Base-by-base conservation (phyloP, 345 rosid species). In the Boechera divaricarpa region DNA sequence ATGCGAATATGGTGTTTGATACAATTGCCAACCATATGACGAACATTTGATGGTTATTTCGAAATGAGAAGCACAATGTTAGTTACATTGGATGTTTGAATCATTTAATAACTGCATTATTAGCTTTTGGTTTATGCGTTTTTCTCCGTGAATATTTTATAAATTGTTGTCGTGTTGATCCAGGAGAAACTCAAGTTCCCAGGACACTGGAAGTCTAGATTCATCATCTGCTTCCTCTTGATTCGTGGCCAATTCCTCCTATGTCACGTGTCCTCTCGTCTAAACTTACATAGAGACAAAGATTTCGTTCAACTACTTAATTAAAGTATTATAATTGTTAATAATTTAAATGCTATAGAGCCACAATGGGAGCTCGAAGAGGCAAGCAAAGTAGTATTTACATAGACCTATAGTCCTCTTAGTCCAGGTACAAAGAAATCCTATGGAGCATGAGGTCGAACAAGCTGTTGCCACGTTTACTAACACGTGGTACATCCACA, bases 181-280 rank as follows among this genome's bases (percentile, higher is more conserved):
- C 72, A 63, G 72, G 76, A 64, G 76, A 77, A 62, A 70, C 60
- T 47, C 76, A 77, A 63, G 42, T 77, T 77, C 76, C 76, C 12
- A 63, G 13, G 72, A 70, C 54, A 36, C 12, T 36, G 80, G 80
- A 70, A 70, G 80, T 77, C 80, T 63, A 70, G 72, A 77, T 77
- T 35, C 80, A 77, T 55, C 42, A 35, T 58, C 35, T 42, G 35
- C 48, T 41, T 69, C 58, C 24, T 51, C 68, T 63, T 29, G 38
- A 29, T 31, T 24, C 71, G 80, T 77, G 80, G 76, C 76, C 0
- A 45, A 11, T n/a, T 44, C 4, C 54, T 1, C 48, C 18, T 6
- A 2, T 36, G 65, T 12, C 80, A 63, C 35, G 80, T 77, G 75
- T 70, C 75, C 2, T 53, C 24, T 76, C 38, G 39, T 15, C 51